Evolutionary conservation across 352 stramenopile genomes (phyloP), one percentile per base, ranked within the genome.

Genomic region (Phytophthora hibernalis): DNA sequence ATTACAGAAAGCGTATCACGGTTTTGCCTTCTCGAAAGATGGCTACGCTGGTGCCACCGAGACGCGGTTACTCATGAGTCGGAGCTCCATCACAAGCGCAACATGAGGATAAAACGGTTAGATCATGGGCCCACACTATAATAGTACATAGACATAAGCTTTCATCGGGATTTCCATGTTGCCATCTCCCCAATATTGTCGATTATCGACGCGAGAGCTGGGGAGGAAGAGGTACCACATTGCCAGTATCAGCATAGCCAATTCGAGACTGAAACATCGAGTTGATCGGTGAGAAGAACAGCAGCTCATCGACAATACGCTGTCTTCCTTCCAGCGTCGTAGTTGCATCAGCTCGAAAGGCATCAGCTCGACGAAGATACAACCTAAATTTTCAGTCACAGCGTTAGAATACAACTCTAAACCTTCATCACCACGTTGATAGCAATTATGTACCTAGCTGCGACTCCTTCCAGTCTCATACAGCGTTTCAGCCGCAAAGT

Each of bases 11-110:
- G 65, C 54, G 22, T 87, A 92, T 61, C 76, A 89, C 47, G 85
- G 83, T 1, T 94, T 91, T 70, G 85, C 85, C 11, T 94, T 92
- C 66, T 92, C 83, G 11, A 81, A 75, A 52, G 85, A 92, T 45
- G 52, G 72, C 7, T 74, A 89, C 20, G 80, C 83, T 2, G 77
- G 77, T 26, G 78, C 75, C 2, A 79, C 76, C 15, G 83, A 93
- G 61, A 65, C 79, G 15, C 61, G 80, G 21, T 54, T 89, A 33
- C 71, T 82, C 43, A 86, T 86, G 78, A 80, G 65, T 33, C 75
- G 78, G 8, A 60, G 72, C 18, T 86, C 78, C 5, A 72, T 74
- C 30, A 70, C 33, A 22, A 70, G 61, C 37, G 40, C 22, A 47
- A 54, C 42, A 44, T 55, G 48, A 63, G n/a, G 44, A 6, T 13